phyloP scores from a whole-genome alignment of 768 basidiomycete genomes.

The Trametes cubensis region DNA sequence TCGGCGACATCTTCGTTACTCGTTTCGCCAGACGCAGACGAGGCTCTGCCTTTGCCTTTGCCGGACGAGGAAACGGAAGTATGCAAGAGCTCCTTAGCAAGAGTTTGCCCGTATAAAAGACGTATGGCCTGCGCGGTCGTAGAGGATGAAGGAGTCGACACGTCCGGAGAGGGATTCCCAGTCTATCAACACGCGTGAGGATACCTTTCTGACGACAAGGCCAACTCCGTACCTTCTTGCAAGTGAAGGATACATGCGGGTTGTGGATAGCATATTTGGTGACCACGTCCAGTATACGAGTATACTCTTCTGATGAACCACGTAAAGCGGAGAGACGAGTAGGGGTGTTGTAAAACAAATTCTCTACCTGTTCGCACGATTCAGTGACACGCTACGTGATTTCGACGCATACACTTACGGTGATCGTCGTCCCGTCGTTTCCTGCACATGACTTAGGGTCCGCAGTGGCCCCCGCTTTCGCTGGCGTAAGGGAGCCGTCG shows the following conservation, averaged over 20 bases:
- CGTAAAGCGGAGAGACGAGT: conserved; percentile 84
- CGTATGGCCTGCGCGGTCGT: conserved; percentile 72
- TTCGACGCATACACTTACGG: conserved; percentile 47
- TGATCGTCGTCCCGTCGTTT: conserved; percentile 91
- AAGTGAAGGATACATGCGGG: conserved; percentile 81
- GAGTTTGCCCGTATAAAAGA: conserved; percentile 75
- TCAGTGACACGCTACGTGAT: neutral
- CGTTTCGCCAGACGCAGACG: conserved; percentile 35
- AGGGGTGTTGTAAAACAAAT: conserved; percentile 93
- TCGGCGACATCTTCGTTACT: conserved; percentile 37
- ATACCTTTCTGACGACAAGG: neutral
- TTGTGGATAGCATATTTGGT: conserved; percentile 96
- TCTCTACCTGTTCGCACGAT: conserved; percentile 69
- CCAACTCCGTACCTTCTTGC: conserved; percentile 73
- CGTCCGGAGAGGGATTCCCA: conserved; percentile 72
- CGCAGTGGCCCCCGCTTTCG: conserved; percentile 67
- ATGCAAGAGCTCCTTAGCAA: conserved; percentile 75
- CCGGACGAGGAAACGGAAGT: conserved; percentile 32
- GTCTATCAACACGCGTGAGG: conserved; percentile 46
- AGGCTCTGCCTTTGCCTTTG: conserved; percentile 24
- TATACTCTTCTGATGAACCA: conserved; percentile 87
- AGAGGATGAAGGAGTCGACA: conserved; percentile 76
- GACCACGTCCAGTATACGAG: conserved; percentile 86
- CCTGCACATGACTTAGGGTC: conserved; percentile 92
- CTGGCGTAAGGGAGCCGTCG: conserved; percentile 72